phyloP scores from a whole-genome alignment of 805 yeast species.

The Candida nanaspora region DNA sequence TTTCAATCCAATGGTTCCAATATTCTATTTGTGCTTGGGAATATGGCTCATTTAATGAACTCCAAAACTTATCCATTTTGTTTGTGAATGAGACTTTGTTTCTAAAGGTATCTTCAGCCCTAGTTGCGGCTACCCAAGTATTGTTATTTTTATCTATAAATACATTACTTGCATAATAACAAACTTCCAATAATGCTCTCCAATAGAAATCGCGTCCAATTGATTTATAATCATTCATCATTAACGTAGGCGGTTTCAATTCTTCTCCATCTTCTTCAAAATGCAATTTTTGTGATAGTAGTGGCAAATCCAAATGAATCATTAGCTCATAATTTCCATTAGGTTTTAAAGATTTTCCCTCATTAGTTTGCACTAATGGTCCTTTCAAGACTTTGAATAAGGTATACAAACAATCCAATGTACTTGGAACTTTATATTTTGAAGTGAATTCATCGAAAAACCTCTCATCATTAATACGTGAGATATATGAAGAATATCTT shows the following conservation, averaged over 20 bases:
- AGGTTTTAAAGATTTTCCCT: conserved; percentile 46
- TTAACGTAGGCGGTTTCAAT: conserved; percentile 22
- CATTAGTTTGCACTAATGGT: conserved; percentile 43
- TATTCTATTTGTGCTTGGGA: conserved; percentile 10
- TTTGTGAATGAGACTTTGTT: conserved; percentile 7
- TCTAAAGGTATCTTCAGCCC: conserved; percentile 11
- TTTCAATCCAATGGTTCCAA: conserved; percentile 18
- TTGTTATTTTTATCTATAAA: conserved; percentile 14
- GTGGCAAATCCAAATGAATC: conserved; percentile 47
- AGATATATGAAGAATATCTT: conserved; percentile 36
- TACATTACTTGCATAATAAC: conserved; percentile 30
- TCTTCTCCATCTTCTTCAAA: conserved; percentile 32
- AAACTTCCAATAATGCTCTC: conserved; percentile 47
- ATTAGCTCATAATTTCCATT: conserved; percentile 41
- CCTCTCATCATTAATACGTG: conserved; percentile 7
- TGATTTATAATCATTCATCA: conserved; percentile 17
- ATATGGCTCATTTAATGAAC: conserved; percentile 19
- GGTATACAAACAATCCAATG: conserved; percentile 52
- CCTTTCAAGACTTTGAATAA: conserved; percentile 59
- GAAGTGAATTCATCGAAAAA: conserved; percentile 13
- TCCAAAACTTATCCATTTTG: conserved; percentile 16
- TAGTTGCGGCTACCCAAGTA: background rate
- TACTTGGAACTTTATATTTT: conserved; percentile 36
- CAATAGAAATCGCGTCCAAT: conserved; percentile 41
- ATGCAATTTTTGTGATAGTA: conserved; percentile 40